These are phyloP conservation scores for Cicer judaicum DNA, from an alignment of 306 rosid genomes.

Conservation along the genomic window DNA sequence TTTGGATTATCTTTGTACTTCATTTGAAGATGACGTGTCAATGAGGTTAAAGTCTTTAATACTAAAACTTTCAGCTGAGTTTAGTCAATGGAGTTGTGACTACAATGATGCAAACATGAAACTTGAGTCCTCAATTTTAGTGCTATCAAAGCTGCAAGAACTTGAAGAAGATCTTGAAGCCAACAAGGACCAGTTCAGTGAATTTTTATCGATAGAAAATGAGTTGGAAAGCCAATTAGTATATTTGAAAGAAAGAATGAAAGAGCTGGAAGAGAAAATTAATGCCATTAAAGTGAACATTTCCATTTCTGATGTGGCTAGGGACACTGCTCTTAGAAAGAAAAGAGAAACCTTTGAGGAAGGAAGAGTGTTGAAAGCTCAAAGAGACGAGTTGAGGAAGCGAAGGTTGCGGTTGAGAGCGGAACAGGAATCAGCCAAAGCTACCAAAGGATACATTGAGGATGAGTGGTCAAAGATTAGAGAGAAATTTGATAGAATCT, in stretches of 20 bases:
- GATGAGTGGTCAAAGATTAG: slow-evolving; percentile 34
- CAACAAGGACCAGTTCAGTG: slow-evolving; percentile 14
- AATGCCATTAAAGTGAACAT: slow-evolving; percentile 32
- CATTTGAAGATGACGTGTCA: slow-evolving; percentile 8
- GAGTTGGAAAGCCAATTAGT: slow-evolving; percentile 36
- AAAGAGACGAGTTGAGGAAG: slow-evolving; percentile 34
- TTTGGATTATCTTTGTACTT: slow-evolving; percentile 9
- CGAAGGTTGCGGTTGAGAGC: slow-evolving; percentile 2
- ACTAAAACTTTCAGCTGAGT: slow-evolving; percentile 8
- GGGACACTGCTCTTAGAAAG: slow-evolving; percentile 3
- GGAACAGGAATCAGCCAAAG: slow-evolving; percentile 30
- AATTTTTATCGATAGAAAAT: slow-evolving; percentile 34
- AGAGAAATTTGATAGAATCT: slow-evolving; percentile 7
- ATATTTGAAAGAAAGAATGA: slow-evolving; percentile 41
- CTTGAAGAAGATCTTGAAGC: slow-evolving; percentile 23
- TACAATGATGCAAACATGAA: slow-evolving; percentile 35
- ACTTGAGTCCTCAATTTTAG: slow-evolving; percentile 20
- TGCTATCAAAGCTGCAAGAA: slow-evolving; percentile 1
- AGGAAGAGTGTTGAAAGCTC: slow-evolving; percentile 38
- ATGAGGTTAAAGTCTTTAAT: slow-evolving; percentile 4
- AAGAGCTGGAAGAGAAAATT: slow-evolving; percentile 31
- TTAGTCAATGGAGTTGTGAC: slow-evolving; percentile 32
- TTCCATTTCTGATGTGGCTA: slow-evolving; percentile 21
- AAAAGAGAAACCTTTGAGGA: slow-evolving; percentile 27
- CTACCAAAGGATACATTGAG: slow-evolving; percentile 34